A percentile compares a stretch with the other conserved stretches of the same genome.
These are phyloP conservation scores for Boletus barrowsii DNA, from an alignment of 768 basidiomycete genomes.

Conservation along the genomic window DNA sequence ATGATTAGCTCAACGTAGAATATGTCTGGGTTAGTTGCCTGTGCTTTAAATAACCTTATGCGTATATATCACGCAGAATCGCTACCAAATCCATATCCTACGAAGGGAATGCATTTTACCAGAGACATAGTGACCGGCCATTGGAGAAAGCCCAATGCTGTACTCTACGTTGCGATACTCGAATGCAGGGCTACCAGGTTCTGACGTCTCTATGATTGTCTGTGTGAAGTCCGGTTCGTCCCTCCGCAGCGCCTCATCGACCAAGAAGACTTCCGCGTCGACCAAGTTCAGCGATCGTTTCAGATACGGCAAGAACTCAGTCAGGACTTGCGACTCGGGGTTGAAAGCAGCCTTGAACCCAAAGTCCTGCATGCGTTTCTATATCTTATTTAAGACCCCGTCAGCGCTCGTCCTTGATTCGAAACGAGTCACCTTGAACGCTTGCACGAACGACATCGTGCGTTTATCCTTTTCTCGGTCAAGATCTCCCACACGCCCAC, in stretches of 20 bases:
- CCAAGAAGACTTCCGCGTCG: slow-evolving; percentile 67
- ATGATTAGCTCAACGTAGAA: neutral
- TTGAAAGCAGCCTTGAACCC: slow-evolving; percentile 78
- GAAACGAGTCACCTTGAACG: slow-evolving; percentile 69
- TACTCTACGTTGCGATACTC: slow-evolving; percentile 75
- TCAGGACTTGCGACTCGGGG: slow-evolving; percentile 70
- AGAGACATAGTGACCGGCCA: too few relatives aligned
- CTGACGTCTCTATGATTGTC: slow-evolving; percentile 75
- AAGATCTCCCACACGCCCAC: slow-evolving; percentile 68
- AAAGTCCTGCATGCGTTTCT: slow-evolving; percentile 82
- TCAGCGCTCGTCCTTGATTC: neutral
- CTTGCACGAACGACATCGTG: slow-evolving; percentile 90
- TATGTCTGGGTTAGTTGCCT: too few relatives aligned
- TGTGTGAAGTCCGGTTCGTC: slow-evolving; percentile 57
- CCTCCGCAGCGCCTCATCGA: slow-evolving; percentile 63
- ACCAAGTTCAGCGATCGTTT: slow-evolving; percentile 69
- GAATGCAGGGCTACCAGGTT: slow-evolving; percentile 84
- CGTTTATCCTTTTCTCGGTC: slow-evolving; percentile 86
- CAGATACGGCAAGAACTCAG: slow-evolving; percentile 73
- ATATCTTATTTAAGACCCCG: neutral
- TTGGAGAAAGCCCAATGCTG: too few relatives aligned
- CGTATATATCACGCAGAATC: neutral
- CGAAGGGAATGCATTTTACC: too few relatives aligned
- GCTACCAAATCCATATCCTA: neutral
- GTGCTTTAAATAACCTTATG: neutral